A percentile compares a stretch with the other conserved stretches of the same genome.
Evolutionary conservation across 2,329 filamentous ascomycete genomes (phyloP).

Genomic region (Mycosphaerelloides madeirae): DNA sequence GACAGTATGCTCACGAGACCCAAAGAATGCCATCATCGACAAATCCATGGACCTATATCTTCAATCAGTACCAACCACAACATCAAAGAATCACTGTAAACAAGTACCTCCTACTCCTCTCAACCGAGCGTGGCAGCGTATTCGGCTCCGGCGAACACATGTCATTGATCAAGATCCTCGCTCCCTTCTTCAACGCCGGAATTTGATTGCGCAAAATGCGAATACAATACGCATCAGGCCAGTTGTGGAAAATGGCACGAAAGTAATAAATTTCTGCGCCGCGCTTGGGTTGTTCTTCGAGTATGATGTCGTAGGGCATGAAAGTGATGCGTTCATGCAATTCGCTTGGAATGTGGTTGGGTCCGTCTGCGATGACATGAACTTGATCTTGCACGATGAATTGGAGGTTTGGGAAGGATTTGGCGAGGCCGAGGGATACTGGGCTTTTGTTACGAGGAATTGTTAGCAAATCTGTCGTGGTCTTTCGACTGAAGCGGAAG

Average conservation of each 20-base stretch:
- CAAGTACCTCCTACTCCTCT: background rate
- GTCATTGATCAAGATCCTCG: constrained; percentile 21
- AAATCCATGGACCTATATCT: constrained; percentile 1
- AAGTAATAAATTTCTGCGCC: constrained; percentile 28
- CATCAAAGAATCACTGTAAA: background rate
- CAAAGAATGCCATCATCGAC: constrained; percentile 1
- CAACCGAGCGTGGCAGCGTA: background rate
- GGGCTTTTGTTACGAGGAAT: too few relatives aligned
- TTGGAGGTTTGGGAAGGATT: background rate
- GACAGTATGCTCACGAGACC: background rate
- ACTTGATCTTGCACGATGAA: background rate
- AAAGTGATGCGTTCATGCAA: background rate
- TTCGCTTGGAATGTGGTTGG: background rate
- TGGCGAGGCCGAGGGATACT: too few relatives aligned
- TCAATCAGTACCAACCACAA: background rate
- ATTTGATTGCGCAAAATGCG: constrained; percentile 16
- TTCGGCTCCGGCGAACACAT: constrained; percentile 3
- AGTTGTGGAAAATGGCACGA: constrained; percentile 21
- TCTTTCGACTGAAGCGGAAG: too few relatives aligned
- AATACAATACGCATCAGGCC: constrained; percentile 16
- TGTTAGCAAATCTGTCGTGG: too few relatives aligned
- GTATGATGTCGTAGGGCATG: constrained; percentile 22
- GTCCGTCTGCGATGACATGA: background rate
- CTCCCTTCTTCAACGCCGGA: constrained; percentile 15
- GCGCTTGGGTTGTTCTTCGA: constrained; percentile 22